phyloP scores from a whole-genome alignment of 1,284 basidiomycete genomes.

The Xanthoconium separans region DNA sequence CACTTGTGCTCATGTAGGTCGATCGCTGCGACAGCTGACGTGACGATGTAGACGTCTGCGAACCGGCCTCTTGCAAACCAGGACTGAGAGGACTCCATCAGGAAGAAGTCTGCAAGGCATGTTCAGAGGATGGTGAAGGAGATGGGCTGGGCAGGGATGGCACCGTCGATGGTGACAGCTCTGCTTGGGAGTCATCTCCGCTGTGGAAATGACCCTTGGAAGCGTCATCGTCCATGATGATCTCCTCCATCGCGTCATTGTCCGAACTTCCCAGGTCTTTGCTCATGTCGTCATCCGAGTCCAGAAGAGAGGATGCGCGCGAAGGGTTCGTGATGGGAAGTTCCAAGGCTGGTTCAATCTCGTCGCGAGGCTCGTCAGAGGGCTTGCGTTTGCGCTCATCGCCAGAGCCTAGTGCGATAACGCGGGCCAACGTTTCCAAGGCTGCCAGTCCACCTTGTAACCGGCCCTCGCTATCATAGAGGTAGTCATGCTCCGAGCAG shows the following conservation, averaged over 20 bases:
- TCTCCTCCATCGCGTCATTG: constrained; percentile 75
- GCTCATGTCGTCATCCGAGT: constrained; percentile 77
- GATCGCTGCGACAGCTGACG: constrained; percentile 53
- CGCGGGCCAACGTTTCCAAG: constrained; percentile 79
- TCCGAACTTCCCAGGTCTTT: constrained; percentile 70
- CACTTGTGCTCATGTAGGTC: constrained; percentile 32
- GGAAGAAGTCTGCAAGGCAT: constrained; percentile 27
- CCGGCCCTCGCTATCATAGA: constrained; percentile 80
- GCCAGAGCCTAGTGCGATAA: constrained; percentile 63
- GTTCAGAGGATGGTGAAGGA: constrained; percentile 29
- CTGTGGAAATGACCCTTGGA: constrained; percentile 28
- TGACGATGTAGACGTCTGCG: constrained; percentile 43
- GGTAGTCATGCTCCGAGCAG: constrained; percentile 57
- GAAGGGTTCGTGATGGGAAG: constrained; percentile 67
- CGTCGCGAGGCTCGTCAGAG: constrained; percentile 58
- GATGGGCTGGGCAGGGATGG: constrained; percentile 30
- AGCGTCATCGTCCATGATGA: constrained; percentile 66
- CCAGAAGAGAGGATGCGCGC: constrained; percentile 53
- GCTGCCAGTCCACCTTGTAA: constrained; percentile 79
- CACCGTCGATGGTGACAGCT: constrained; percentile 24
- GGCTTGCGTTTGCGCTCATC: constrained; percentile 54
- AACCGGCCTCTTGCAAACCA: constrained; percentile 37
- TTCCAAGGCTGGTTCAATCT: constrained; percentile 67
- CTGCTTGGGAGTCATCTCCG: constrained; percentile 23
- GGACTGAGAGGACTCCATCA: constrained; percentile 19